phyloP scores from a whole-genome alignment of 495 filamentous ascomycete species.

The Daldinia decipiens region DNA sequence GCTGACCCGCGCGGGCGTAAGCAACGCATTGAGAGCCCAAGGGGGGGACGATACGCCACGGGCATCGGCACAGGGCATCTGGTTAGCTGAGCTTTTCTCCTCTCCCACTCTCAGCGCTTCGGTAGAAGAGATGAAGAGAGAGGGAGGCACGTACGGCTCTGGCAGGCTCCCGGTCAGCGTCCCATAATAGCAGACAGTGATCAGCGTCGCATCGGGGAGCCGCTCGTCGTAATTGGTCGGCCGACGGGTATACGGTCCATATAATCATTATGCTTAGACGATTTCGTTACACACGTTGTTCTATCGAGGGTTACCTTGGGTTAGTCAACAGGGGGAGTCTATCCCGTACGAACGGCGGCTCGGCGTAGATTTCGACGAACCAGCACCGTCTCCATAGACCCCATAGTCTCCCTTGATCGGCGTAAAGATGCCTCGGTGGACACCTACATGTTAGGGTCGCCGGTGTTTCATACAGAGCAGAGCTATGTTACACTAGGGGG shows the following conservation, averaged over 20 bases:
- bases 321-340: background rate
- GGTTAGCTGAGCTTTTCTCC: background rate
- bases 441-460: conserved; percentile 28
- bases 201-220: conserved; percentile 16
- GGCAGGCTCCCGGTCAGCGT: conserved; percentile 18
- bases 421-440: conserved; percentile 22
- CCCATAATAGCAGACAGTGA: conserved; percentile 26
- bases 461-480: conserved; percentile 35
- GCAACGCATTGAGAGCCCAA: conserved; percentile 14
- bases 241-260: conserved; percentile 23
- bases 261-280: conserved; percentile 29
- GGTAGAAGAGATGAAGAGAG: background rate
- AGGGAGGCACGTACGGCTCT: background rate
- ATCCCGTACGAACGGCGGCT: conserved; percentile 10
- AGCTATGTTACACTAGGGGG: conserved; percentile 23
- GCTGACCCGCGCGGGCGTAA: conserved; percentile 12
- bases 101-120: background rate
- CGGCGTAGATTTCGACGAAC: conserved; percentile 8
- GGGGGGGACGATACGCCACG: conserved; percentile 7
- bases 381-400: conserved; percentile 18
- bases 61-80: background rate
- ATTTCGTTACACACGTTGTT: conserved; percentile 26
- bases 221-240: conserved; percentile 13
- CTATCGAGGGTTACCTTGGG: conserved; percentile 16
- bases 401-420: conserved; percentile 42